These are phyloP conservation scores for Russula brevipes DNA, from an alignment of 768 basidiomycete species.

Conservation along the genomic window DNA sequence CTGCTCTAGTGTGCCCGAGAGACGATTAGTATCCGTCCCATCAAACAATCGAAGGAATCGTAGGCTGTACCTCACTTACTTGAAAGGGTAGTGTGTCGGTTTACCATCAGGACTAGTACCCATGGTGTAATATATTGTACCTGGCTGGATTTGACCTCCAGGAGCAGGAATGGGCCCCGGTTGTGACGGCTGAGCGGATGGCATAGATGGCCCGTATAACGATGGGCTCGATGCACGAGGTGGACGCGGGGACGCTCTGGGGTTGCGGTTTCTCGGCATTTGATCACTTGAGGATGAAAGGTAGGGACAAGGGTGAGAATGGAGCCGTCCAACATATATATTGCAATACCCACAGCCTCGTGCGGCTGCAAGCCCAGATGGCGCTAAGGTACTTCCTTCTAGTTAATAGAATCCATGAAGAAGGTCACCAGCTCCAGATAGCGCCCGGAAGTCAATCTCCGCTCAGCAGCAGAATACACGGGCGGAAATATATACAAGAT, in stretches of 20 bases:
- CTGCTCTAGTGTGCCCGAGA: constrained; percentile 45
- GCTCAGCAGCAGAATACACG: constrained; percentile 5
- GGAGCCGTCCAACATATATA: background rate
- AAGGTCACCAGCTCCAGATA: constrained; percentile 12
- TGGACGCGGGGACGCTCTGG: too few species aligned
- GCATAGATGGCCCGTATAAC: too few species aligned
- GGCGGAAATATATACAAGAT: constrained; percentile 14
- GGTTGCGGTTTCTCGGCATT: too few species aligned
- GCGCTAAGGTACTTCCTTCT: constrained; percentile 15
- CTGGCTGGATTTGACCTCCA: constrained; percentile 50
- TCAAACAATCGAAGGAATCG: constrained; percentile 12
- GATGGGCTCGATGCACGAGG: too few species aligned
- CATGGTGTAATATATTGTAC: constrained; percentile 68
- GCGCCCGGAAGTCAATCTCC: constrained; percentile 4
- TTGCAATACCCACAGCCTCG: constrained; percentile 6
- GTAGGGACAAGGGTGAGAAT: too few species aligned
- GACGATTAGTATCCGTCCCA: constrained; percentile 22
- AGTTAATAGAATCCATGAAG: constrained; percentile 5
- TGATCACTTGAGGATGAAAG: too few species aligned
- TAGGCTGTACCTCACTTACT: constrained; percentile 34
- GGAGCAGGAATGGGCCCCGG: constrained; percentile 3
- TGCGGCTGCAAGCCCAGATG: constrained; percentile 1
- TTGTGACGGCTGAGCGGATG: too few species aligned
- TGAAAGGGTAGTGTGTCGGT: constrained; percentile 67
- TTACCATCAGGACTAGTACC: constrained; percentile 56